These are phyloP conservation scores for Candolleomyces aberdarensis DNA, from an alignment of 768 basidiomycete species.

Conservation along the genomic window DNA sequence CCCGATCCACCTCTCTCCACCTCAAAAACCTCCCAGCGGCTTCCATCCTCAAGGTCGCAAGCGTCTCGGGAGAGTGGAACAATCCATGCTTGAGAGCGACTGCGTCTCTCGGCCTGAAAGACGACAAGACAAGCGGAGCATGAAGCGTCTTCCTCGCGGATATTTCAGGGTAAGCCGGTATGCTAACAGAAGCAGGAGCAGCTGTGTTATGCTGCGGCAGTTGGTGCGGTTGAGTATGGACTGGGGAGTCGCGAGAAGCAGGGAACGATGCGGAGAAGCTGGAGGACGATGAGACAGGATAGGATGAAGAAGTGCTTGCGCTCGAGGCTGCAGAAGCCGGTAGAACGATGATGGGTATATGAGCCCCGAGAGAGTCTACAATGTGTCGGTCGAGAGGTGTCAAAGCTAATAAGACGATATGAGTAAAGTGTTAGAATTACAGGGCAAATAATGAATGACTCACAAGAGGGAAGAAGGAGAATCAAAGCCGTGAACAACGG, in stretches of 20 bases:
- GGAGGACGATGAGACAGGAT: neutral
- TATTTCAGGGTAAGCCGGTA: neutral
- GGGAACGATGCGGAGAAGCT: slow-evolving; percentile 2
- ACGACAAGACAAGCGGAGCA: slow-evolving; percentile 34
- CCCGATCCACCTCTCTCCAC: slow-evolving; percentile 69
- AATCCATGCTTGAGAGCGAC: slow-evolving; percentile 54
- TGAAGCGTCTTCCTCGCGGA: neutral
- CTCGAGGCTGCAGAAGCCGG: slow-evolving; percentile 20
- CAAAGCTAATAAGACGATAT: slow-evolving; percentile 21
- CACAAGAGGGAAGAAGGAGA: slow-evolving; percentile 49
- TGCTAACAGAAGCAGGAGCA: too few species aligned
- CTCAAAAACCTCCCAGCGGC: slow-evolving; percentile 67
- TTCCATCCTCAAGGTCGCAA: slow-evolving; percentile 55
- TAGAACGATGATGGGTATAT: slow-evolving; percentile 58
- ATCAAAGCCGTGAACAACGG: slow-evolving; percentile 62
- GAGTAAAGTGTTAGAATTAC: neutral
- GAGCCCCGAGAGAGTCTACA: slow-evolving; percentile 45
- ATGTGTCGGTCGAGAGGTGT: slow-evolving; percentile 41
- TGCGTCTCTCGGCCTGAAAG: slow-evolving; percentile 52
- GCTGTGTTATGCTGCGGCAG: too few species aligned
- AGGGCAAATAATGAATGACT: slow-evolving; percentile 9
- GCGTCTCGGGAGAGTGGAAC: slow-evolving; percentile 62
- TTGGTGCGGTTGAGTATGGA: slow-evolving; percentile 3
- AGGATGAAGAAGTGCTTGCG: neutral
- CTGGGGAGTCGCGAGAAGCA: neutral